Percentiles rank a stretch among this genome's conserved stretches.
phyloP scores from a whole-genome alignment of 768 basidiomycete species.

The Mycena capillaripes region DNA sequence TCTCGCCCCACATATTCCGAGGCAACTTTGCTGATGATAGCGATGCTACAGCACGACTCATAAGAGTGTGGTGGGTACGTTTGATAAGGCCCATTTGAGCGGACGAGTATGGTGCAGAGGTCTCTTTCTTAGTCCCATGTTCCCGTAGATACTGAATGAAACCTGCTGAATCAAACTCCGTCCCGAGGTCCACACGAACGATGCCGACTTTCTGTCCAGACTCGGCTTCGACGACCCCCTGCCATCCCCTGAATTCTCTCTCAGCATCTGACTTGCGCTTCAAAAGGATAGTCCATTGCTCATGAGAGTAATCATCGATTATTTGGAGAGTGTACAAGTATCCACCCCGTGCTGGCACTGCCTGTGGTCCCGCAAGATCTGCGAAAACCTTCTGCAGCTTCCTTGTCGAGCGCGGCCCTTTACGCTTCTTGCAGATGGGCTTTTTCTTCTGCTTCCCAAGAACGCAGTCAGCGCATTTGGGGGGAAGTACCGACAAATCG shows the following conservation, averaged over 20 bases:
- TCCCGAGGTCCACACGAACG: neutral
- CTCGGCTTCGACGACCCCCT: neutral
- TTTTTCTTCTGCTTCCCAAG: conserved; percentile 16
- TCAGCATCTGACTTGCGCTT: neutral
- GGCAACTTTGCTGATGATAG: conserved; percentile 9
- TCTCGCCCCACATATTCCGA: conserved; percentile 10
- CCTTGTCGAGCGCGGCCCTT: neutral
- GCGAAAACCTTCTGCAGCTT: conserved; percentile 14
- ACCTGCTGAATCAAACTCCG: neutral
- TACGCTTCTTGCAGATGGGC: neutral
- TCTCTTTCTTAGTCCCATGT: conserved; percentile 7
- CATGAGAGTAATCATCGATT: conserved; percentile 6
- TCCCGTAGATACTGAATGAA: conserved; percentile 14
- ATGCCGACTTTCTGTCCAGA: conserved; percentile 2
- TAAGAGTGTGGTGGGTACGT: neutral
- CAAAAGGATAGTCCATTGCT: conserved; percentile 4
- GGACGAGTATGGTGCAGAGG: conserved; percentile 6
- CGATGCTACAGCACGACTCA: neutral
- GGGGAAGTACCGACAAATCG: neutral
- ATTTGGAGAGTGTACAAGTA: conserved; percentile 13
- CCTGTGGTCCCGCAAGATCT: conserved; percentile 4
- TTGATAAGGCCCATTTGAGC: conserved; percentile 13
- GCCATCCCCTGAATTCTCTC: neutral
- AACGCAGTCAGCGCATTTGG: conserved; percentile 18
- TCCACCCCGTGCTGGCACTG: neutral